Evolutionary conservation across 1,284 basidiomycete genomes (phyloP).

Genomic region (Rhodotorula sp.): DNA sequence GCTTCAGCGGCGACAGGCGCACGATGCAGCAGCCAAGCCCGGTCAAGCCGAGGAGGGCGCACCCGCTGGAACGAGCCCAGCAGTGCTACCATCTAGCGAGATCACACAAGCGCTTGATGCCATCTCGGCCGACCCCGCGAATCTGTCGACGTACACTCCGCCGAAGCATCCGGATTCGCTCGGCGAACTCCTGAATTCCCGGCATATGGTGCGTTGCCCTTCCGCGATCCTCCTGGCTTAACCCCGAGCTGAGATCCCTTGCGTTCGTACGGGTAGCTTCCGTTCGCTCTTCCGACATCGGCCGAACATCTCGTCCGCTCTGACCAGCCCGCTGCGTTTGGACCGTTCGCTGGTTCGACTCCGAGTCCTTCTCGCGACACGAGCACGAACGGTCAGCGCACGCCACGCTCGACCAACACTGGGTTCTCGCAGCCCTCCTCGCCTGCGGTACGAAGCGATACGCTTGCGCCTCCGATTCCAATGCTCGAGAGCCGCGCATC

Average conservation of each 20-base stretch:
- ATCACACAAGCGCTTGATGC: conserved; percentile 33
- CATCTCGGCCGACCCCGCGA: conserved; percentile 24
- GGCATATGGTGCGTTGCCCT: conserved; percentile 30
- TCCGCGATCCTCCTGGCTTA: not conserved
- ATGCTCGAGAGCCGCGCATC: too few relatives aligned
- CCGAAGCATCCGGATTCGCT: conserved; percentile 19
- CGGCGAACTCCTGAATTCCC: conserved; percentile 39
- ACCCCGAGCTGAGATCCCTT: too few relatives aligned
- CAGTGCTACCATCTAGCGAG: conserved; percentile 16
- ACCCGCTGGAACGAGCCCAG: not conserved
- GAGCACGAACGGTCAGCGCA: conserved; percentile 8
- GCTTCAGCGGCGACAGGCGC: conserved; percentile 18
- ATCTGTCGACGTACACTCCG: conserved; percentile 26
- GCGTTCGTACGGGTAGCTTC: conserved; percentile 15
- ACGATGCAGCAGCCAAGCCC: not conserved
- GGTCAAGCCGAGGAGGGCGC: not conserved
- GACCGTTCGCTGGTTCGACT: conserved; percentile 25
- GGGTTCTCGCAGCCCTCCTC: too few relatives aligned
- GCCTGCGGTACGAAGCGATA: not conserved
- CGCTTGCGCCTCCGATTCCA: not conserved
- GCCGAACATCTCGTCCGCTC: conserved; percentile 36
- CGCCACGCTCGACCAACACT: conserved; percentile 6
- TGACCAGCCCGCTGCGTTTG: conserved; percentile 29
- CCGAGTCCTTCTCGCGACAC: not conserved
- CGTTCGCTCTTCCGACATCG: conserved; percentile 37